Conservation (phyloP, 495 filamentous ascomycete genomes). For the Sabuloglossum arenarium region DNA sequence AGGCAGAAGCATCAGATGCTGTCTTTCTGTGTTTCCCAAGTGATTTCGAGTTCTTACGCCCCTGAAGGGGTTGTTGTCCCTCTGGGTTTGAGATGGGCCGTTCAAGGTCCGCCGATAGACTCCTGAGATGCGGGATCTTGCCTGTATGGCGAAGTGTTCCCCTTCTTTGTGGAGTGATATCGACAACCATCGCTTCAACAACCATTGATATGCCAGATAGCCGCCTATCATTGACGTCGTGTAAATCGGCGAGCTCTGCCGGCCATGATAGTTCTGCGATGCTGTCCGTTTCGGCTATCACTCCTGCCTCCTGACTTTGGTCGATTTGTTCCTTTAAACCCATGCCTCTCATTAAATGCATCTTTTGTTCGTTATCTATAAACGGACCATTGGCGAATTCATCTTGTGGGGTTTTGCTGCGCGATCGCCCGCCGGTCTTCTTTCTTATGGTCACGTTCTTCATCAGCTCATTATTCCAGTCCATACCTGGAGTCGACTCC, state of each 20-base stretch:
- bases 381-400: not conserved
- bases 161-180: slow-evolving; percentile 31
- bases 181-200: slow-evolving; percentile 50
- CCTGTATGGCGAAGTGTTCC: slow-evolving; percentile 47
- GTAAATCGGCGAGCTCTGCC: slow-evolving; percentile 14
- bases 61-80: not conserved
- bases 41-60: not conserved
- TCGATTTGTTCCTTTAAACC: slow-evolving; percentile 19
- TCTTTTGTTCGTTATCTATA: not conserved
- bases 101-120: not conserved
- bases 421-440: not conserved
- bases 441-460: slow-evolving; percentile 1
- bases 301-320: slow-evolving; percentile 11
- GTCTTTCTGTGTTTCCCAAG: slow-evolving; percentile 28
- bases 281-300: slow-evolving; percentile 18
- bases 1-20: slow-evolving; percentile 34
- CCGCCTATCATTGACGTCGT: slow-evolving; percentile 20
- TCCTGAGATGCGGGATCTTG: slow-evolving; percentile 20
- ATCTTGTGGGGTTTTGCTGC: not conserved
- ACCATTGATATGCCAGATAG: slow-evolving; percentile 47
- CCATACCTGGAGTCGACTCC: not conserved
- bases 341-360: slow-evolving; percentile 10
- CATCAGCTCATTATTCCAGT: slow-evolving; percentile 1
- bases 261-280: slow-evolving; percentile 25
- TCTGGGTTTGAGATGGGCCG: not conserved